Evolutionary conservation across 1,284 basidiomycete genomes (phyloP).

Genomic region (Ganoderma lucidum): DNA sequence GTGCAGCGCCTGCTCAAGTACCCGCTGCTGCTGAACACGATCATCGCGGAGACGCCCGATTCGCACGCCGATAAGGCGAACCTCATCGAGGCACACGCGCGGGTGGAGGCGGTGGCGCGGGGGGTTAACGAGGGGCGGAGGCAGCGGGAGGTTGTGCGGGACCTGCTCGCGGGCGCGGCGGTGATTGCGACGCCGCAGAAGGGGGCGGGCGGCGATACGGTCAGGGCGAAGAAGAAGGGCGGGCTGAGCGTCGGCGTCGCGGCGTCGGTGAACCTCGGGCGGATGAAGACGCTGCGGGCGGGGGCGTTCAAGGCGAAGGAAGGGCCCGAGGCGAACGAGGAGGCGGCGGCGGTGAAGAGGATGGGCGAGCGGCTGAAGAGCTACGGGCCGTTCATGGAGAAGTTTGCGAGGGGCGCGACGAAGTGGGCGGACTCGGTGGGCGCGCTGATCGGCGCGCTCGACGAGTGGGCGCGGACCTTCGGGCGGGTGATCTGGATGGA

Average conservation of each 20-base stretch:
- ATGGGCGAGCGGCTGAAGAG: conserved; percentile 64
- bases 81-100: conserved; percentile 69
- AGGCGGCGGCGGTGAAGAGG: conserved; percentile 61
- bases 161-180: conserved; percentile 55
- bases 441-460: conserved; percentile 54
- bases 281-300: conserved; percentile 61
- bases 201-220: conserved; percentile 35
- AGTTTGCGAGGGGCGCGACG: conserved; percentile 64
- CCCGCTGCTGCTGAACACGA: conserved; percentile 83
- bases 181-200: conserved; percentile 28
- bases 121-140: conserved; percentile 90
- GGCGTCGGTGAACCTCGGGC: conserved; percentile 62
- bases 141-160: conserved; percentile 85
- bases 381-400: conserved; percentile 56
- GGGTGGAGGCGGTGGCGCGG: conserved; percentile 81
- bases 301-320: conserved; percentile 42
- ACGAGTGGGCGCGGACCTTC: conserved; percentile 70
- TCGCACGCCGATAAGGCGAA: conserved; percentile 78
- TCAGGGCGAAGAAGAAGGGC: conserved; percentile 51
- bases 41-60: conserved; percentile 82
- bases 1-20: conserved; percentile 95
- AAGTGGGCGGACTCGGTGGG: conserved; percentile 65
- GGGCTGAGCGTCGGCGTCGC: conserved; percentile 52
- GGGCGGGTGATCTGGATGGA: conserved; percentile 72
- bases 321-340: conserved; percentile 51